Evolutionary conservation across 192 early-diverging fungal species (phyloP).

Genomic region (Podila verticillata): DNA sequence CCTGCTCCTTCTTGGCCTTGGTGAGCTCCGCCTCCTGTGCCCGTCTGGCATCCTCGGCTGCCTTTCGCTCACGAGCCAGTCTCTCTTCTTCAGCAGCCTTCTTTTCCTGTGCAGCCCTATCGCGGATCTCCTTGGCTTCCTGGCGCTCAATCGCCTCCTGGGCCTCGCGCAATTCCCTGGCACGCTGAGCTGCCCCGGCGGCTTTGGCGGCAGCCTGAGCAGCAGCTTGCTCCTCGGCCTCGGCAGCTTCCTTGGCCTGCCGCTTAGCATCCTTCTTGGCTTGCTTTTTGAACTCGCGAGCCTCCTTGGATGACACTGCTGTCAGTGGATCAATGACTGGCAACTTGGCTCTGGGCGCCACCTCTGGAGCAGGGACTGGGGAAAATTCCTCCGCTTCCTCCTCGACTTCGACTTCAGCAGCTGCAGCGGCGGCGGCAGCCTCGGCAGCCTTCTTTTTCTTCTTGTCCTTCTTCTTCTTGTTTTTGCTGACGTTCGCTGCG

Average conservation of each 20-base stretch:
- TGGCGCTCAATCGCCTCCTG: constrained; percentile 38
- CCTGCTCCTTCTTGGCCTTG: not conserved
- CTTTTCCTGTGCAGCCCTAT: constrained; percentile 12
- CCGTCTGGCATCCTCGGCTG: constrained; percentile 7
- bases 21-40: not conserved
- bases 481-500: constrained; percentile 30
- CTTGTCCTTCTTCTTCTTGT: constrained; percentile 57
- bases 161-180: constrained; percentile 21
- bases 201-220: constrained; percentile 25
- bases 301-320: constrained; percentile 30
- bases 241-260: constrained; percentile 45
- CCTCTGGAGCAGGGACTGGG: not conserved
- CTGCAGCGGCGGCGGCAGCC: constrained; percentile 19
- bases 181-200: constrained; percentile 20
- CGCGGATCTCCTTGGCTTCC: constrained; percentile 34
- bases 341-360: not conserved
- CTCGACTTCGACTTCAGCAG: not conserved
- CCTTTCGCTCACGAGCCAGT: constrained; percentile 11
- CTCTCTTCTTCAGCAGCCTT: constrained; percentile 30
- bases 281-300: constrained; percentile 35
- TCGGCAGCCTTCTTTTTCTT: constrained; percentile 42
- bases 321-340: not conserved
- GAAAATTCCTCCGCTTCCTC: not conserved
- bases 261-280: constrained; percentile 49
- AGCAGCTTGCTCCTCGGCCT: constrained; percentile 24